Base-by-base conservation (phyloP, 306 rosid species). In the Crataegus laevigata region DNA sequence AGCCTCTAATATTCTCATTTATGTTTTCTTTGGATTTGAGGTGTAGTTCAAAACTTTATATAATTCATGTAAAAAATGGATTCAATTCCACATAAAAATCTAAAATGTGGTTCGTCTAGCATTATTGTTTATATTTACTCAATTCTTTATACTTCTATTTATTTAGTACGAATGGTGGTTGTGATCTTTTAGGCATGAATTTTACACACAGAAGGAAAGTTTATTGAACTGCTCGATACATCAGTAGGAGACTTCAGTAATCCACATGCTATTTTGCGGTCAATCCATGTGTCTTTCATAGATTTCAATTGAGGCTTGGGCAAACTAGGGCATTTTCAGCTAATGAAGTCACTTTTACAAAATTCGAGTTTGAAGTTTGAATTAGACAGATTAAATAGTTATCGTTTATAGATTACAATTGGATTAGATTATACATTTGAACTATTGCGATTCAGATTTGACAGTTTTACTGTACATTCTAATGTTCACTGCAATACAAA, bases 181-280 rank as follows among this genome's bases (percentile, higher is more conserved):
- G 13, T 1, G 36, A 34, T 15, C 9, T 28, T 59, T 60, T 3
- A 83, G 87, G 84, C 84, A 42, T 61, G 43, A 69, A 81, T 24
- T 12, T 75, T 80, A 43, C 15, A 29, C 65, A 73, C 66, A 24
- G 84, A 76, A 42, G 79, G 79, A 60, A 76, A 18, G 45, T 38
- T 74, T 40, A 59, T 7, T 30, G 79, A 68, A 68, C 17, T 83
- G 24, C 62, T 83, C 14, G 82, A 80, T 32, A 36, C 58, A 6
- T 21, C 55, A 54, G 45, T 76, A 24, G 68, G 60, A 3, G 66
- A 76, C 50, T 51, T 82, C 0, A 18, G 22, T 43, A 30, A 15
- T 81, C 12, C 74, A 76, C 52, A 5, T 4, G 45, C 55, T 64
- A 77, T 57, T n/a, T 45, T 81, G 8, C 30, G 74, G 22, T 75